Percentiles rank a stretch among this genome's conserved stretches.
phyloP scores from a whole-genome alignment of 371 early-diverging fungal species.

The Mucor velutinosus region DNA sequence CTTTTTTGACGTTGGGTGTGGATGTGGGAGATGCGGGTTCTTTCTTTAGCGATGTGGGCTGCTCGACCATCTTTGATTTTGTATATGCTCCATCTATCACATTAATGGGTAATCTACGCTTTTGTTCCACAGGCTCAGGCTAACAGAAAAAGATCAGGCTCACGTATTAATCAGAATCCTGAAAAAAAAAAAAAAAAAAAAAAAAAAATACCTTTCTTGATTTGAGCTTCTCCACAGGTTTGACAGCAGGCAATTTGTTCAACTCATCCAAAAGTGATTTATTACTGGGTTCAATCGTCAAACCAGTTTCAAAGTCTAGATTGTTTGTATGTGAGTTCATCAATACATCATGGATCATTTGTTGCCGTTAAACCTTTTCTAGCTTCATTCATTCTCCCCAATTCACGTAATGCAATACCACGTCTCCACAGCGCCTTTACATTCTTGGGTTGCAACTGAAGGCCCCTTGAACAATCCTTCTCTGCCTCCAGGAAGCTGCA shows the following conservation, averaged over 20 bases:
- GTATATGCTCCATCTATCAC: constrained; percentile 30
- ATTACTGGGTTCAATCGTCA: constrained; percentile 73
- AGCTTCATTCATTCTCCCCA: constrained; percentile 64
- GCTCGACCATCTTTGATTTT: neutral
- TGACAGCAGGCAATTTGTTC: constrained; percentile 34
- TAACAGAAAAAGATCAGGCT: neutral
- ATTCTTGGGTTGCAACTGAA: constrained; percentile 68
- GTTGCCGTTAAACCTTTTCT: constrained; percentile 43
- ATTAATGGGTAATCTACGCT: constrained; percentile 28
- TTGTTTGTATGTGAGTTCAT: neutral
- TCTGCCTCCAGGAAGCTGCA: constrained; percentile 71
- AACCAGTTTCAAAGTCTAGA: constrained; percentile 65
- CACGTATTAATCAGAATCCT: too few relatives aligned
- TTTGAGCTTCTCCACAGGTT: neutral
- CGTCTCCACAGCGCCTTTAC: constrained; percentile 86
- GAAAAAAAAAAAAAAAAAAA: too few relatives aligned
- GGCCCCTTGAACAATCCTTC: constrained; percentile 68
- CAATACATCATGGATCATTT: neutral
- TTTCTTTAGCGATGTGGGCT: neutral
- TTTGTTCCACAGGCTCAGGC: constrained; percentile 2
- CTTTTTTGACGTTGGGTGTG: neutral
- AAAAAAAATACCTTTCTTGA: neutral
- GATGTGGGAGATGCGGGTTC: neutral
- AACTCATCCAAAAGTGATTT: constrained; percentile 66
- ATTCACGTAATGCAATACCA: constrained; percentile 66